Evolutionary conservation across 768 basidiomycete species (phyloP).

Genomic region (Naematelia encephala): DNA sequence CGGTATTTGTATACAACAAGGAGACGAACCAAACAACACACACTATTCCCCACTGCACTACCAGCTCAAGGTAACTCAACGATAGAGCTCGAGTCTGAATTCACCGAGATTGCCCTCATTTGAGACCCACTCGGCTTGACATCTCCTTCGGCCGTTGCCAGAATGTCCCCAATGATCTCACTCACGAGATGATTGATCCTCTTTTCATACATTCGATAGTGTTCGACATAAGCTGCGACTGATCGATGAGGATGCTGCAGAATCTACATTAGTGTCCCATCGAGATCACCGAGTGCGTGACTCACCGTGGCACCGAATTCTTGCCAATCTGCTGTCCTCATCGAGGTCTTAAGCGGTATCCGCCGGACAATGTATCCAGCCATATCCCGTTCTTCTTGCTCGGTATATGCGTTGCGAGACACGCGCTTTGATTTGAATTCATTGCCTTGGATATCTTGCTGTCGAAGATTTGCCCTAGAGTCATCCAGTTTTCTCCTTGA

Average conservation of each 20-base stretch:
- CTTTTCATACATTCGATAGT: constrained; percentile 8
- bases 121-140: not conserved
- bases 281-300: not conserved
- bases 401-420: constrained; percentile 10
- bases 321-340: constrained; percentile 10
- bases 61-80: not conserved
- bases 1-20: too few species aligned
- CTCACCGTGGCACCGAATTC: constrained; percentile 13
- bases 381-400: constrained; percentile 17
- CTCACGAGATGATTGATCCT: constrained; percentile 8
- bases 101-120: not conserved
- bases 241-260: constrained; percentile 10
- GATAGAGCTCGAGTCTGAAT: not conserved
- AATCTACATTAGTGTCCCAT: not conserved
- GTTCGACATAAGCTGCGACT: constrained; percentile 7
- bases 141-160: not conserved
- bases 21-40: too few species aligned
- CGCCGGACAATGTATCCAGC: constrained; percentile 17
- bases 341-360: constrained; percentile 2
- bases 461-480: too few species aligned
- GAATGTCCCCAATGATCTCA: not conserved
- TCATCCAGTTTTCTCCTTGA: too few species aligned
- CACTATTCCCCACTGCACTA: not conserved
- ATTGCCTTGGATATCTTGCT: too few species aligned
- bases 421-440: constrained; percentile 6